Conservation (phyloP, 108 stramenopile species). For the Stephanodiscus minutulus region DNA sequence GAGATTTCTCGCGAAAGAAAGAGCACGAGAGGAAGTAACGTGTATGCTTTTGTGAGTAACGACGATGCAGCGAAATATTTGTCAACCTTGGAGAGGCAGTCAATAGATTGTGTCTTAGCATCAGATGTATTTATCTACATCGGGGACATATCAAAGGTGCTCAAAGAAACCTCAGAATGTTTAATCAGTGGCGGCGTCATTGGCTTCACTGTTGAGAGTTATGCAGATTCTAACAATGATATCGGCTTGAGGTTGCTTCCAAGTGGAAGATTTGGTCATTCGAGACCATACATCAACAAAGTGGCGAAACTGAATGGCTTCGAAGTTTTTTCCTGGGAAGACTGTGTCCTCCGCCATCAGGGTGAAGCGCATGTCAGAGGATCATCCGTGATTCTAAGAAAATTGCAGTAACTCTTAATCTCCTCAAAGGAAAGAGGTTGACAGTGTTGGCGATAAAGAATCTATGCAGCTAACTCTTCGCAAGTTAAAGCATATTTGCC, state of each 20-base stretch:
- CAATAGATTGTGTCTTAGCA: slow-evolving; percentile 27
- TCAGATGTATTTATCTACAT: slow-evolving; percentile 43
- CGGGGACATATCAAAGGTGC: slow-evolving; percentile 25
- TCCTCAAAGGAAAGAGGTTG: slow-evolving; percentile 26
- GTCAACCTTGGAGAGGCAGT: slow-evolving; percentile 14
- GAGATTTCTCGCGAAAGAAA: slow-evolving; percentile 34
- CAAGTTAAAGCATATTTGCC: slow-evolving; percentile 60
- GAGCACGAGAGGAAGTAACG: slow-evolving; percentile 17
- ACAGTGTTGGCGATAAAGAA: slow-evolving; percentile 54
- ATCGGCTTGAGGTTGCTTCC: slow-evolving; percentile 27
- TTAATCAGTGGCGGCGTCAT: slow-evolving; percentile 14
- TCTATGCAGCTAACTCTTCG: slow-evolving; percentile 46
- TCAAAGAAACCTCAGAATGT: slow-evolving; percentile 6
- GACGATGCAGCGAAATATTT: slow-evolving; percentile 23
- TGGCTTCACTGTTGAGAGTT: slow-evolving; percentile 36
- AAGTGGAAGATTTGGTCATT: slow-evolving; percentile 31
- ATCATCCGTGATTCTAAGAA: slow-evolving; percentile 18
- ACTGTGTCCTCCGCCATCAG: slow-evolving; percentile 26
- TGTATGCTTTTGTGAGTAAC: slow-evolving; percentile 15
- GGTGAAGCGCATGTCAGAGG: slow-evolving; percentile 24
- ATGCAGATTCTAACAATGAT: background rate
- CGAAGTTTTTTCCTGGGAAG: slow-evolving; percentile 26
- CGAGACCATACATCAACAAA: slow-evolving; percentile 19
- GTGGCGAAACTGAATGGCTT: slow-evolving; percentile 21
- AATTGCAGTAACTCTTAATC: slow-evolving; percentile 1